Conservation (phyloP, 139 green algal species). For the Microglena sp. region DNA sequence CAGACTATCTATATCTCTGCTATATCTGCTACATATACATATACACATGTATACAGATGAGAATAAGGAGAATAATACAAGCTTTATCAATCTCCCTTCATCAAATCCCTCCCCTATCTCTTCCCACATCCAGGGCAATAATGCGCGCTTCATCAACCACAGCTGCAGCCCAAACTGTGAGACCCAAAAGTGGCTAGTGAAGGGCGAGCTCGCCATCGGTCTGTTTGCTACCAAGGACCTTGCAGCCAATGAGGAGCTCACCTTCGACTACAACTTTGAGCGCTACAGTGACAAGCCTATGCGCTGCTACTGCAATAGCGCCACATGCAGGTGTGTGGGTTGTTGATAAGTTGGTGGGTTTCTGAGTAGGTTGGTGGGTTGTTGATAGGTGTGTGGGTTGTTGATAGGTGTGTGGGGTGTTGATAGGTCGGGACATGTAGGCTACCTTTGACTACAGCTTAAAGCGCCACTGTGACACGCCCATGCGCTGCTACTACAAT, state of each 20-base stretch:
- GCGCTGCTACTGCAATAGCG: constrained; percentile 54
- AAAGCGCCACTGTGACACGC: constrained; percentile 88
- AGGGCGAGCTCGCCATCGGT: constrained; percentile 92
- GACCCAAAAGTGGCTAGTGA: constrained; percentile 96
- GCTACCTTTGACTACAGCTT: constrained; percentile 99
- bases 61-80: too few species aligned
- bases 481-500: constrained; percentile 63
- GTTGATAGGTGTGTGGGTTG: too few species aligned
- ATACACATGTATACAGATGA: too few species aligned
- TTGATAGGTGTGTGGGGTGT: too few species aligned
- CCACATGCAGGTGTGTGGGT: too few species aligned
- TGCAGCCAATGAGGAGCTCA: constrained; percentile 73
- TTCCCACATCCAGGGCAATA: constrained; percentile 72
- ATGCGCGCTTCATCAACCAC: constrained; percentile 97
- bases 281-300: constrained; percentile 82
- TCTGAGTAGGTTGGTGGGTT: too few species aligned
- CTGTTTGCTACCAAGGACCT: constrained; percentile 78
- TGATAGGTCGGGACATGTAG: too few species aligned
- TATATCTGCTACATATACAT: too few species aligned
- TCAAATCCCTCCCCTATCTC: too few species aligned
- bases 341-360: too few species aligned
- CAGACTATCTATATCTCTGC: too few species aligned
- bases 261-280: constrained; percentile 99
- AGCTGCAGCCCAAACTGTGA: constrained; percentile 95
- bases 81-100: too few species aligned